These are phyloP conservation scores for Triadica sebifera DNA, from an alignment of 345 rosid genomes.

Conservation along the genomic window DNA sequence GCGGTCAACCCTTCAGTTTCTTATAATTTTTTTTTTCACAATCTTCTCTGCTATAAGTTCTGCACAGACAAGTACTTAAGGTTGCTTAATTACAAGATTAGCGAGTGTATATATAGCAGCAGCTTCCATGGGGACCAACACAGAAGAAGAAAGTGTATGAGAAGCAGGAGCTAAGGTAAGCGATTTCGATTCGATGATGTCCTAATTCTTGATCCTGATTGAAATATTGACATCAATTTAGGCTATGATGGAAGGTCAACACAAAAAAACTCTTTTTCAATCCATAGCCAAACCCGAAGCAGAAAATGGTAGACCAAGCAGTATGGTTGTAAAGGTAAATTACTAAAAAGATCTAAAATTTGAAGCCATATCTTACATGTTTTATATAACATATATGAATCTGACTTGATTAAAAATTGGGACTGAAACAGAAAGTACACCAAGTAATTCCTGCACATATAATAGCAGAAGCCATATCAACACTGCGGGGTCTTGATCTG, in stretches of 20 bases:
- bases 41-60: not conserved
- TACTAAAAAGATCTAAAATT: not conserved
- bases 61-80: too few species aligned
- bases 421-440: conserved; percentile 50
- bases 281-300: conserved; percentile 41
- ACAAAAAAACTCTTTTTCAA: conserved; percentile 35
- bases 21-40: not conserved
- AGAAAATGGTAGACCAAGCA: conserved; percentile 54
- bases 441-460: conserved; percentile 61
- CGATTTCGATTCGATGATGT: not conserved
- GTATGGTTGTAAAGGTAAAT: conserved; percentile 65
- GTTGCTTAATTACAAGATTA: too few species aligned
- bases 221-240: conserved; percentile 6
- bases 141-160: conserved; percentile 27
- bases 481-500: conserved; percentile 60
- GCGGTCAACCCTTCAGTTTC: not conserved
- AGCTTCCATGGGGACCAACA: conserved; percentile 34
- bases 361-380: not conserved
- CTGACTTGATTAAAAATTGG: not conserved
- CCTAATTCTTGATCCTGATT: not conserved
- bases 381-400: not conserved
- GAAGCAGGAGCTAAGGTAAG: conserved; percentile 40
- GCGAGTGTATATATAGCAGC: too few species aligned
- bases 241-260: conserved; percentile 45
- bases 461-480: conserved; percentile 73